Base-by-base conservation (phyloP, 2,329 filamentous ascomycete genomes). In the Fusarium virguliforme region DNA sequence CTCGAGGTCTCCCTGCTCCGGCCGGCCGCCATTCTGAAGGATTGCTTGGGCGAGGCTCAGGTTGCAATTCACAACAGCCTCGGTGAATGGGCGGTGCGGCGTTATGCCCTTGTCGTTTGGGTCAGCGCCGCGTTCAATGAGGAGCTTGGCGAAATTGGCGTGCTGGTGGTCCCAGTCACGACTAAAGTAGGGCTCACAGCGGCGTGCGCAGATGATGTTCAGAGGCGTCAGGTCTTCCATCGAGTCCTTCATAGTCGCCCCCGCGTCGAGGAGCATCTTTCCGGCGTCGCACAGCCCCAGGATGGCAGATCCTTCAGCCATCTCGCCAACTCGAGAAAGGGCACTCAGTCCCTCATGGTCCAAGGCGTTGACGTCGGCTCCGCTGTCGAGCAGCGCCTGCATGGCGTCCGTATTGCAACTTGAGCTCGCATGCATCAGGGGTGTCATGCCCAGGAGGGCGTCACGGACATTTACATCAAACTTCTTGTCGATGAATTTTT, bases 401-500 rank as follows among this genome's bases (percentile, higher is more conserved):
- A 76, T 76, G 28, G 75, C 74, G 10, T 65, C 62, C 18, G 74
- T 62, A 43, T 76, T 76, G 55, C 75, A 76, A 61, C 67, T 75
- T 6, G 75, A 67, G 61, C 75, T 76, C 12, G 75, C 75, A 8
- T 76, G 72, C 74, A 76, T 76, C 35, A 76, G 55, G 1, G 75
- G 75, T 6, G 75, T 76, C 75, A 76, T 76, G n/a, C 75, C 75
- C 8, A 76, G 50, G 15, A 76, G 54, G 18, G 70, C 65, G 57
- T 76, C 75, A 18, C 70, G 64, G n/a, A 74, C 68, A 34, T 76
- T 67, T 12, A 76, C 72, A 32, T 76, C 73, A 6, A 76, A 76
- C 7, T 75, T 75, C 50, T 70, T 74, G 54, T 67, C 60, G 12
- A 76, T 65, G 15, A 76, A 74, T 4, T 76, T 76, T 37, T 65